Evolutionary conservation across 2,329 filamentous ascomycete genomes (phyloP).

Genomic region (Calonectria pseudoturangicola): DNA sequence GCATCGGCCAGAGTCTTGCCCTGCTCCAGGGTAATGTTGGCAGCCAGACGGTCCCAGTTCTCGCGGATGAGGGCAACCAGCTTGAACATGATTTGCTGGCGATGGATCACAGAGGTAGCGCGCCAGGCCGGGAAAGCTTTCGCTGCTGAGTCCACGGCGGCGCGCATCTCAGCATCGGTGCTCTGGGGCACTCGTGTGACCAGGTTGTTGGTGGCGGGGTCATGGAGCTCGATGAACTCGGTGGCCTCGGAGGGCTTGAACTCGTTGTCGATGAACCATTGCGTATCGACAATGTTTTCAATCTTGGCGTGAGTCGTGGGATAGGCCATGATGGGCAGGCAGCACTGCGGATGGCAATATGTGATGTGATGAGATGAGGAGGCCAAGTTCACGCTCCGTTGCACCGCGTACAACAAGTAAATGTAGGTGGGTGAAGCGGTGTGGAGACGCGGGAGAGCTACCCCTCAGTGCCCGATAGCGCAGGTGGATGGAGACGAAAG

Average conservation of each 20-base stretch:
- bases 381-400: slow-evolving; percentile 7
- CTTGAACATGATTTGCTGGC: slow-evolving; percentile 87
- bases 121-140: slow-evolving; percentile 82
- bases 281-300: slow-evolving; percentile 71
- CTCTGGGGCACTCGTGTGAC: slow-evolving; percentile 86
- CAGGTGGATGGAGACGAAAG: slow-evolving; percentile 16
- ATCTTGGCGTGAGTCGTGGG: slow-evolving; percentile 52
- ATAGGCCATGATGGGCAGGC: slow-evolving; percentile 47
- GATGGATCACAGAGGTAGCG: slow-evolving; percentile 77
- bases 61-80: slow-evolving; percentile 83
- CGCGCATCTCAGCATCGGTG: slow-evolving; percentile 81
- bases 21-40: slow-evolving; percentile 85
- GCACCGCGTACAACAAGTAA: slow-evolving; percentile 17
- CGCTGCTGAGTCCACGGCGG: slow-evolving; percentile 81
- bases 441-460: slow-evolving; percentile 20
- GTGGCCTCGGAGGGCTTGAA: slow-evolving; percentile 78
- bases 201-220: slow-evolving; percentile 86
- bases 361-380: slow-evolving; percentile 13
- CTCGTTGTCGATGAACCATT: slow-evolving; percentile 84
- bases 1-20: slow-evolving; percentile 87
- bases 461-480: slow-evolving; percentile 26
- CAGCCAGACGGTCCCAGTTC: slow-evolving; percentile 85
- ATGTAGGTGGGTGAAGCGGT: slow-evolving; percentile 22
- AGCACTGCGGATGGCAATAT: neutral
- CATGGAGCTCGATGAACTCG: slow-evolving; percentile 83